Percentiles rank a stretch among this genome's conserved stretches.
These are phyloP conservation scores for Dactylellina sp. DNA, from an alignment of 2,329 filamentous ascomycete species.

Conservation along the genomic window DNA sequence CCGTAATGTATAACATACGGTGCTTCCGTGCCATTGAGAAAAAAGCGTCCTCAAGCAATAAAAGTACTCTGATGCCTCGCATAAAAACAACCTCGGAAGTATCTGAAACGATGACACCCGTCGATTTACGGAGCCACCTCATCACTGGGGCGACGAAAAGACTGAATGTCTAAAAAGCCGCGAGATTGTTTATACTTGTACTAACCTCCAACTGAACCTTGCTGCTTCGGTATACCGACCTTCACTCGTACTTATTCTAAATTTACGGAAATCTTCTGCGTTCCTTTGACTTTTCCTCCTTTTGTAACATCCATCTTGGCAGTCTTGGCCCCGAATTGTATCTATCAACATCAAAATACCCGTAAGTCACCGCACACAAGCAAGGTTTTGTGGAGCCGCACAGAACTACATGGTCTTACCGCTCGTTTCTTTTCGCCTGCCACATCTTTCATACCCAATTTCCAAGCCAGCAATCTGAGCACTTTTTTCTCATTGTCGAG, in stretches of 20 bases:
- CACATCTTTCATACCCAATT: conserved; percentile 77
- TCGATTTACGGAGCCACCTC: conserved; percentile 40
- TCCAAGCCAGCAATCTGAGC: conserved; percentile 79
- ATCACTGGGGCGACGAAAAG: conserved; percentile 40
- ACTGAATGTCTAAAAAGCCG: neutral
- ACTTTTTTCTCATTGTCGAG: conserved; percentile 75
- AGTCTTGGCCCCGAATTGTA: conserved; percentile 81
- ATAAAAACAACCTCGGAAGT: conserved; percentile 55
- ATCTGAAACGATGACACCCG: conserved; percentile 53
- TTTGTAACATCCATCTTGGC: conserved; percentile 78
- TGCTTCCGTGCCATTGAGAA: conserved; percentile 31
- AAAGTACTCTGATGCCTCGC: conserved; percentile 34
- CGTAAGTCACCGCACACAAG: conserved; percentile 56
- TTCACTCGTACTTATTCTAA: conserved; percentile 11
- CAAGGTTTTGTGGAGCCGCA: neutral
- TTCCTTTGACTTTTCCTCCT: conserved; percentile 59
- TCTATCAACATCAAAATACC: conserved; percentile 37
- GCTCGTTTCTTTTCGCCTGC: conserved; percentile 93
- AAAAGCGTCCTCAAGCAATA: conserved; percentile 55
- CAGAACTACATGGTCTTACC: conserved; percentile 64
- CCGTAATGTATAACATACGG: conserved; percentile 32
- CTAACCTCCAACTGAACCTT: conserved; percentile 19
- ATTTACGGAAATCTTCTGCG: conserved; percentile 47
- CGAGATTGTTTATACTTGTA: conserved; percentile 2
- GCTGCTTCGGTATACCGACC: conserved; percentile 17